A percentile compares a stretch with the other conserved stretches of the same genome.
phyloP scores from a whole-genome alignment of 2,329 filamentous ascomycete species.

The Thyridium curvatum region DNA sequence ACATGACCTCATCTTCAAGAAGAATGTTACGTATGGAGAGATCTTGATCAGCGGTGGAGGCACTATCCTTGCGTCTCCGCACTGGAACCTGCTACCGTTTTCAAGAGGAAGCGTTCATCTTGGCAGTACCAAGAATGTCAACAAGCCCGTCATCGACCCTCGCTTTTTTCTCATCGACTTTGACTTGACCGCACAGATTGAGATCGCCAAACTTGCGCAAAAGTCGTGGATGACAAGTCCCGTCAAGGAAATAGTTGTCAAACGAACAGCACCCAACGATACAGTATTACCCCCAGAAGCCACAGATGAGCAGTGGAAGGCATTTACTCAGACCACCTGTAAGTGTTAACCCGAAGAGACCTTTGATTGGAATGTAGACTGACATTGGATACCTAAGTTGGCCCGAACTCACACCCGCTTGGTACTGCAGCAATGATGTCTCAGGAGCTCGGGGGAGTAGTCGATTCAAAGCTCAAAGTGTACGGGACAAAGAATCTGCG shows the following conservation, averaged over 20 bases:
- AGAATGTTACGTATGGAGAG: conserved; percentile 38
- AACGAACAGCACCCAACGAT: too few relatives aligned
- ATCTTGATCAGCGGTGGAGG: conserved; percentile 21
- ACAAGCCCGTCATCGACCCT: conserved; percentile 43
- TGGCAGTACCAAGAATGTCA: conserved; percentile 8
- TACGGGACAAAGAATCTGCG: conserved; percentile 33
- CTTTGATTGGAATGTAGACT: conserved; percentile 13
- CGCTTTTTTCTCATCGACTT: conserved; percentile 32
- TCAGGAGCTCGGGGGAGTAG: conserved; percentile 29
- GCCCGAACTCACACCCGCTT: conserved; percentile 27
- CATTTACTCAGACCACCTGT: too few relatives aligned
- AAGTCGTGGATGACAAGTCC: too few relatives aligned
- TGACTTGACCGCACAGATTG: too few relatives aligned
- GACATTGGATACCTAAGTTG: conserved; percentile 40
- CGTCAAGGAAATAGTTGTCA: too few relatives aligned
- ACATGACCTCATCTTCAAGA: conserved; percentile 40
- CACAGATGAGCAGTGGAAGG: too few relatives aligned
- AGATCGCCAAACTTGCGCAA: too few relatives aligned
- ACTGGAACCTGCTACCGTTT: too few relatives aligned
- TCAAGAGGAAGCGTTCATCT: too few relatives aligned
- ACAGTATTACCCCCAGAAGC: too few relatives aligned
- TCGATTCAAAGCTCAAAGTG: conserved; percentile 29
- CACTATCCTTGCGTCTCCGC: too few relatives aligned
- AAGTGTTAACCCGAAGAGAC: too few relatives aligned
- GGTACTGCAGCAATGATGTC: conserved; percentile 29